A percentile compares a stretch with the other conserved stretches of the same genome.
These are phyloP conservation scores for Boletus rufocinnamomeus DNA, from an alignment of 768 basidiomycete species.

Conservation along the genomic window DNA sequence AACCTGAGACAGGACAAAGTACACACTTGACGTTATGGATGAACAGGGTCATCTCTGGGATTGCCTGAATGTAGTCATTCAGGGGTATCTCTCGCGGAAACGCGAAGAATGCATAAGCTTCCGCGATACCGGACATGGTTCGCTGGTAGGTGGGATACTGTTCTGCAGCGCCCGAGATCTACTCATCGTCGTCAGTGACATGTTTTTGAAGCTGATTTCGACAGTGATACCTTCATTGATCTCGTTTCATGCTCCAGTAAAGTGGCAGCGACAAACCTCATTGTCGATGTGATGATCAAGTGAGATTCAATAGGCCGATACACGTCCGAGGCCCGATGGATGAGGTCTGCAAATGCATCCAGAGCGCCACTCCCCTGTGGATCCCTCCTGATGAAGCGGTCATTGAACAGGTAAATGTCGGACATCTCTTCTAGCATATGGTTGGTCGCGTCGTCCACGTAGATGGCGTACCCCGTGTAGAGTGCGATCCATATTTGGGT, in stretches of 20 bases:
- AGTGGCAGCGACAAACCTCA: slow-evolving; percentile 32
- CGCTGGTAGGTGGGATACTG: not conserved
- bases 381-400: not conserved
- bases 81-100: not conserved
- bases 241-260: slow-evolving; percentile 27
- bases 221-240: slow-evolving; percentile 22
- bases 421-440: not conserved
- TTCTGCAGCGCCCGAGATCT: not conserved
- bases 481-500: slow-evolving; percentile 32
- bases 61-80: not conserved
- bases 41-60: not conserved
- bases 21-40: not conserved
- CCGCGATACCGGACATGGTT: not conserved
- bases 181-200: not conserved
- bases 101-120: not conserved
- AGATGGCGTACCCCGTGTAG: slow-evolving; percentile 36
- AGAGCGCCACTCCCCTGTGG: slow-evolving; percentile 33
- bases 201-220: not conserved
- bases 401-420: not conserved
- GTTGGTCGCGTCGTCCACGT: slow-evolving; percentile 33
- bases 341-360: slow-evolving; percentile 32
- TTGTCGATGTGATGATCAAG: slow-evolving; percentile 35
- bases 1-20: not conserved
- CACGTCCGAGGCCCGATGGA: slow-evolving; percentile 28
- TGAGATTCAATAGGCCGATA: slow-evolving; percentile 31